Base-by-base conservation (phyloP, 768 basidiomycete species). In the Agaricus subrufescens region DNA sequence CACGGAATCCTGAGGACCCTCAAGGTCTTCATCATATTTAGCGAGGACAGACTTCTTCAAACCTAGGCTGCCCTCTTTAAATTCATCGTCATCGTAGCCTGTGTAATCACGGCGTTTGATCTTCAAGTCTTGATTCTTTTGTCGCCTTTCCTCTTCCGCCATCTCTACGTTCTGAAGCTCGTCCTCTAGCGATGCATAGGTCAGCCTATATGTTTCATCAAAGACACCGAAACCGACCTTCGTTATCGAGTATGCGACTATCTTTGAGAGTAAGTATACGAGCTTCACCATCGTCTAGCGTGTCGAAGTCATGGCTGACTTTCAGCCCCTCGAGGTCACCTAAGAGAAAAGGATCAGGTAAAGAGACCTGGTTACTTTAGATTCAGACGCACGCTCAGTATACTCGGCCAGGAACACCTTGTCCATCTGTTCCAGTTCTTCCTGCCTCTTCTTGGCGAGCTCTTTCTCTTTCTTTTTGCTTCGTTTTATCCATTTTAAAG, bases 251-350 rank as follows among this genome's bases (percentile, higher is more conserved):
- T 58, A 99, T 89, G 44, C 94, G 87, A 66, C 87, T 89, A 67
- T 98, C 96, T 83, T 97, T 97, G 67, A 98, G 76, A 3, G 97
- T 99, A 63, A 99, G 86, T 77, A 99, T 93, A 62, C 87, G 86
- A 62, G 91, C 92, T 72, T 97, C 89, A 63, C 96, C 95, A 72
- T 96, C 94, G 60, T 87, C 90, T 72, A 99, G 79, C 62, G 82
- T 89, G 57, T 94, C 89, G 61, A 95, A 86, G 78, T 91, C 94
- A 74, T 98, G 97, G 76, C 81, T 87, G 70, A 98, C 97, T 81
- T 97, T 98, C 60, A 99, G 75, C 46, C 97, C 97, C 59, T 80
- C 84, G 62, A 98, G 82, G 74, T 97, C 94, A 75, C 86, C 92
- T 95, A 65, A 49, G 31, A 14, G 25, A 40, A 50, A 51, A 8